Conservation (phyloP, 2,329 filamentous ascomycete genomes). For the Colletotrichum tabaci region DNA sequence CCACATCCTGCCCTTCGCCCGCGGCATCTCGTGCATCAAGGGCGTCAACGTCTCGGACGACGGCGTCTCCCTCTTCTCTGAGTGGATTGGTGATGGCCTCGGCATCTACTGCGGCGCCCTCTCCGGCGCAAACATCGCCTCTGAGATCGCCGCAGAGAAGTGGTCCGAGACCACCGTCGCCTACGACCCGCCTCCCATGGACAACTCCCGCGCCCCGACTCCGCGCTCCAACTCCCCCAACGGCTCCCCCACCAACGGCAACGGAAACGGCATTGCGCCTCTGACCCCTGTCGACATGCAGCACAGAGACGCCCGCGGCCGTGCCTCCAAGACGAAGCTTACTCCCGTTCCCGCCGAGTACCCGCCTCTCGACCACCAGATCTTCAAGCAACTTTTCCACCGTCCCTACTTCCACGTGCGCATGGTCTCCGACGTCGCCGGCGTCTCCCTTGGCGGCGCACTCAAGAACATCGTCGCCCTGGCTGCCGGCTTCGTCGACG, state of each 20-base stretch:
- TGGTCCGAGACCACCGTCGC: slow-evolving; percentile 98
- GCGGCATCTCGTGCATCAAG: slow-evolving; percentile 98
- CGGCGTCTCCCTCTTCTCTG: slow-evolving; percentile 90
- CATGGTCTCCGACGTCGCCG: slow-evolving; percentile 94
- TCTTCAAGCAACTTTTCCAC: slow-evolving; percentile 91
- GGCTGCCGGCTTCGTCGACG: slow-evolving; percentile 94
- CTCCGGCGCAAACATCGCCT: slow-evolving; percentile 96
- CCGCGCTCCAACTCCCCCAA: slow-evolving; percentile 64
- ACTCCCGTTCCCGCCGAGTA: slow-evolving; percentile 85
- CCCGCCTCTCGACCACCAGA: slow-evolving; percentile 86
- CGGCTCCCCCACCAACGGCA: slow-evolving; percentile 50
- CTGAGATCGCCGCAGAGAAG: slow-evolving; percentile 94
- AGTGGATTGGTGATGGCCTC: slow-evolving; percentile 91
- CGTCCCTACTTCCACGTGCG: slow-evolving; percentile 98
- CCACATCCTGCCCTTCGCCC: slow-evolving; percentile 90
- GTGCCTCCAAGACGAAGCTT: slow-evolving; percentile 78
- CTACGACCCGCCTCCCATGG: slow-evolving; percentile 92
- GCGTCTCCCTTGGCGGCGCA: slow-evolving; percentile 93
- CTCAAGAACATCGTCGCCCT: slow-evolving; percentile 98
- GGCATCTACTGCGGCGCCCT: slow-evolving; percentile 98
- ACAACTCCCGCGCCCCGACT: slow-evolving; percentile 81
- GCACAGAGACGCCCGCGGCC: slow-evolving; percentile 79
- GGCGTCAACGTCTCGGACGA: slow-evolving; percentile 93
- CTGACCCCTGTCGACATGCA: slow-evolving; percentile 66
- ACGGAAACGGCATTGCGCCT: slow-evolving; percentile 53